Percentiles rank a stretch among this genome's conserved stretches.
phyloP scores from a whole-genome alignment of 1,139 yeast species.

The Blastobotrys buckinghamii region DNA sequence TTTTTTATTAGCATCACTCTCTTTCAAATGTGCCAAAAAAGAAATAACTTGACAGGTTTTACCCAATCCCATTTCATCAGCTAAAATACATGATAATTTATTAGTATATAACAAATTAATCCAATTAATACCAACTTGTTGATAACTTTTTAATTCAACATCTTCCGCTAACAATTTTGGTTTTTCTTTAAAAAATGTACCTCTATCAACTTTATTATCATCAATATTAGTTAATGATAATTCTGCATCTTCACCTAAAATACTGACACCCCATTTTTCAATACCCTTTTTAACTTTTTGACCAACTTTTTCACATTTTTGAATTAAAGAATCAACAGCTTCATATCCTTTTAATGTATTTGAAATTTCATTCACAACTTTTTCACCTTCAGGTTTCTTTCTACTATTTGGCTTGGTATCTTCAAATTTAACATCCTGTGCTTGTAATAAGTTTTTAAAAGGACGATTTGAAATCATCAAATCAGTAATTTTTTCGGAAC shows the following conservation, averaged over 20 bases:
- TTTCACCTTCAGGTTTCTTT: conserved; percentile 64
- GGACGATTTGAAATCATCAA: conserved; percentile 63
- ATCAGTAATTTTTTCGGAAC: conserved; percentile 63
- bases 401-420: conserved; percentile 34
- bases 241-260: conserved; percentile 30
- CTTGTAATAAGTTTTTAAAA: conserved; percentile 48
- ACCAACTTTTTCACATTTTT: conserved; percentile 77
- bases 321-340: conserved; percentile 87
- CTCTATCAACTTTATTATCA: conserved; percentile 25
- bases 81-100: conserved; percentile 82
- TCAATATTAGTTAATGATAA: conserved; percentile 27
- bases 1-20: conserved; percentile 56
- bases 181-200: conserved; percentile 59
- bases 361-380: conserved; percentile 64
- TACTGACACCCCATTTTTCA: conserved; percentile 71
- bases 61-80: conserved; percentile 98
- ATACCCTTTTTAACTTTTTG: conserved; percentile 64
- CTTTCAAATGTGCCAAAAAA: conserved; percentile 80
- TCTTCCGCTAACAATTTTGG: conserved; percentile 62
- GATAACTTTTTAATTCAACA: conserved; percentile 74
- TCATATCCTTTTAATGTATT: conserved; percentile 77
- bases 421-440: conserved; percentile 45
- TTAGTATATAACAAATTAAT: conserved; percentile 69
- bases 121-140: conserved; percentile 96
- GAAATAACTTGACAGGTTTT: conserved; percentile 95